phyloP scores from a whole-genome alignment of 1,139 yeast genomes.

The Nakaseomyces bracarensis region DNA sequence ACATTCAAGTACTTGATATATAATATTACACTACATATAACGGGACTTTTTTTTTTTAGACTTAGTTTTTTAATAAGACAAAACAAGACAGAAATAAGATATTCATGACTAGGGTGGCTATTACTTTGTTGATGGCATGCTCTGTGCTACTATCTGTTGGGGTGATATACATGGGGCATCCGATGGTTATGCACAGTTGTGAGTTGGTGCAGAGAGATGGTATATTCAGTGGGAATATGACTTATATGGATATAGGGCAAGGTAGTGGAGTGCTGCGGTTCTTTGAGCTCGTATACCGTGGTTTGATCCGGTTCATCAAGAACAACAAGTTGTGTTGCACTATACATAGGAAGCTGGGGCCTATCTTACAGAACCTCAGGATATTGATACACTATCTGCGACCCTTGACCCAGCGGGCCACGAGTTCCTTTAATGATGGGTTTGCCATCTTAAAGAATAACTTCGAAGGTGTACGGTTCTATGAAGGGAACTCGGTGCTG shows the following conservation, averaged over 20 bases:
- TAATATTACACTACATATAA: too few species aligned
- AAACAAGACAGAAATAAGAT: neutral
- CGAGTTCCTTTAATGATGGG: slow-evolving; percentile 3
- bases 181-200: slow-evolving; percentile 2
- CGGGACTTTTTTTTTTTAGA: neutral
- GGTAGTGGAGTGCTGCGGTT: neutral
- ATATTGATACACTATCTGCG: slow-evolving; percentile 2
- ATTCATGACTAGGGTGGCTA: slow-evolving; percentile 3
- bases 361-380: neutral
- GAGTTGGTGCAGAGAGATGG: slow-evolving; percentile 1
- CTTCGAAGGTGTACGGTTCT: neutral
- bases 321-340: slow-evolving; percentile 2
- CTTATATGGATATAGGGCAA: neutral
- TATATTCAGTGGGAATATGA: neutral
- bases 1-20: too few species aligned
- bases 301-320: neutral
- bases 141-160: slow-evolving; percentile 1
- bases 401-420: neutral
- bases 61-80: neutral
- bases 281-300: neutral
- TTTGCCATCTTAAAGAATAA: slow-evolving; percentile 1
- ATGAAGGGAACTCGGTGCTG: slow-evolving; percentile 2
- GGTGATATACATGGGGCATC: slow-evolving; percentile 3
- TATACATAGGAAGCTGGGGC: slow-evolving; percentile 4
- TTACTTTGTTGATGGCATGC: slow-evolving; percentile 5